Conservation (phyloP, 2,329 filamentous ascomycete genomes). For the Shiraia sp. region DNA sequence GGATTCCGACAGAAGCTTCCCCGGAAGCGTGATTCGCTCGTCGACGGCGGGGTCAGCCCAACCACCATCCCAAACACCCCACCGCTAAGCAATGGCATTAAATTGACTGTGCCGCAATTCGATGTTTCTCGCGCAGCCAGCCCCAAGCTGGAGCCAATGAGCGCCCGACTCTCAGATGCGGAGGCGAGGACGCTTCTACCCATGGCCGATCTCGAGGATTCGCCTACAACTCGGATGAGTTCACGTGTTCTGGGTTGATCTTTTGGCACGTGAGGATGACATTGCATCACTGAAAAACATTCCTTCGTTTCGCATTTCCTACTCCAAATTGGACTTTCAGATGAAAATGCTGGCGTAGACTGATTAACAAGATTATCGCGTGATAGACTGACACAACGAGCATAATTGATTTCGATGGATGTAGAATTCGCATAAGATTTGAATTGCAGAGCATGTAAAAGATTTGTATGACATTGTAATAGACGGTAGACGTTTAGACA, state of each 20-base stretch:
- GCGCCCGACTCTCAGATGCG: slow-evolving; percentile 34
- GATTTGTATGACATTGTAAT: too few relatives aligned
- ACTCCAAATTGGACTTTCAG: too few relatives aligned
- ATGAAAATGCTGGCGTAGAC: too few relatives aligned
- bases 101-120: slow-evolving; percentile 34
- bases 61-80: slow-evolving; percentile 20
- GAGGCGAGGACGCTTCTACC: slow-evolving; percentile 19
- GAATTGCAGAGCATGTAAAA: too few relatives aligned
- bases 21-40: slow-evolving; percentile 39
- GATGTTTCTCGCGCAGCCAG: slow-evolving; percentile 38
- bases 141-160: slow-evolving; percentile 41
- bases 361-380: too few relatives aligned
- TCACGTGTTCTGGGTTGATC: slow-evolving; percentile 26
- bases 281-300: too few relatives aligned
- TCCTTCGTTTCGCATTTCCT: too few relatives aligned
- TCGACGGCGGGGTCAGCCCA: slow-evolving; percentile 34
- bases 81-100: slow-evolving; percentile 26
- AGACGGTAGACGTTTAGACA: too few relatives aligned
- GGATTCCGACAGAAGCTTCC: slow-evolving; percentile 52
- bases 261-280: too few relatives aligned
- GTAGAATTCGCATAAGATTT: too few relatives aligned
- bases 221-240: slow-evolving; percentile 36
- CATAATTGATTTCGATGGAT: too few relatives aligned
- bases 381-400: too few relatives aligned
- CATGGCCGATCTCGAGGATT: slow-evolving; percentile 33